Evolutionary conservation across 805 yeast species (phyloP).

Genomic region (Tetrapisispora phaffii): DNA sequence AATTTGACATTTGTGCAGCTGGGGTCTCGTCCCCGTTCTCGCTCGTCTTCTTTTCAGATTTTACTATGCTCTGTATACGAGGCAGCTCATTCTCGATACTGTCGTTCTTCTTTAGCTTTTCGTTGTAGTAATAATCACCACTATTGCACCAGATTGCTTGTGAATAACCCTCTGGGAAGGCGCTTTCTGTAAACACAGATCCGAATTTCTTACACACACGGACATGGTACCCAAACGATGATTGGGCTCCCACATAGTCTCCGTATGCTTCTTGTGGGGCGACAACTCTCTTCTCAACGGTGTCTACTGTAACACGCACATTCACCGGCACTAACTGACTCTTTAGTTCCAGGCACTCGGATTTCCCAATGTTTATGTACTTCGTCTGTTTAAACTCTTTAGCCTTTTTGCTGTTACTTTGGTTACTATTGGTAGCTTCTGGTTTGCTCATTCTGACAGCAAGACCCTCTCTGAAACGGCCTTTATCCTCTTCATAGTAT

Average conservation of each 20-base stretch:
- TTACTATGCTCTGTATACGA: conserved; percentile 21
- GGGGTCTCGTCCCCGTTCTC: background rate
- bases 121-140: conserved; percentile 48
- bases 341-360: conserved; percentile 45
- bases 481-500: conserved; percentile 32
- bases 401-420: conserved; percentile 23
- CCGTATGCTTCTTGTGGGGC: conserved; percentile 61
- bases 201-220: conserved; percentile 54
- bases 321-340: conserved; percentile 60
- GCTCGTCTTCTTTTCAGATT: background rate
- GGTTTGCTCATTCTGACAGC: conserved; percentile 35
- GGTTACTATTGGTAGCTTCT: conserved; percentile 10
- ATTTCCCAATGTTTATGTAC: conserved; percentile 67
- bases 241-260: conserved; percentile 47
- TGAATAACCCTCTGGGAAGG: conserved; percentile 58
- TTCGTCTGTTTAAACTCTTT: conserved; percentile 54
- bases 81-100: conserved; percentile 19
- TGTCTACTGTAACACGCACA: conserved; percentile 73
- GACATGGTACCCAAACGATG: conserved; percentile 65
- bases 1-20: conserved; percentile 9
- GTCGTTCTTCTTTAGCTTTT: conserved; percentile 16
- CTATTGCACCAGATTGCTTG: conserved; percentile 55
- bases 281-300: conserved; percentile 50
- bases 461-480: conserved; percentile 50
- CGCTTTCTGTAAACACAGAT: conserved; percentile 60